Evolutionary conservation across 495 filamentous ascomycete species (phyloP).

Genomic region (Xylaria telfairii): DNA sequence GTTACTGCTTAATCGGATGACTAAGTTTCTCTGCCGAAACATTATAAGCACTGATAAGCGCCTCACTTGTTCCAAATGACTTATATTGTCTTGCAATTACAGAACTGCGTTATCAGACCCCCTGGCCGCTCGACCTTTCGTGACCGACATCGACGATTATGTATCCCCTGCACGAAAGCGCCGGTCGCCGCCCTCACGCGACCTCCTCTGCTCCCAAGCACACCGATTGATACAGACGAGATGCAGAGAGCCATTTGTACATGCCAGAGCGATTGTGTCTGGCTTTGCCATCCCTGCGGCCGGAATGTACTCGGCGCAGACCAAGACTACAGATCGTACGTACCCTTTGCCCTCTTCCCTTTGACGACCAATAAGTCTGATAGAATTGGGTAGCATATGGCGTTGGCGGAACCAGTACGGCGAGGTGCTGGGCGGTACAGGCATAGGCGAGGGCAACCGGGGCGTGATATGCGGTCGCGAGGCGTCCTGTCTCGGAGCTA

Average conservation of each 20-base stretch:
- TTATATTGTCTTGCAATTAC: not conserved
- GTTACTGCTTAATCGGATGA: not conserved
- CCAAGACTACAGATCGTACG: slow-evolving; percentile 67
- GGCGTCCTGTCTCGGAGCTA: slow-evolving; percentile 68
- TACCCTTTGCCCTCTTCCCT: not conserved
- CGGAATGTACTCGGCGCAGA: slow-evolving; percentile 70
- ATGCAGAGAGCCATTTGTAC: slow-evolving; percentile 69
- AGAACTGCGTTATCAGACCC: slow-evolving; percentile 88
- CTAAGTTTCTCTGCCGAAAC: not conserved
- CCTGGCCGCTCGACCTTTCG: slow-evolving; percentile 65
- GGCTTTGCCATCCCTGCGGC: slow-evolving; percentile 84
- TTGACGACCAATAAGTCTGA: not conserved
- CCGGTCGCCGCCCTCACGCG: slow-evolving; percentile 59
- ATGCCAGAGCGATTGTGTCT: slow-evolving; percentile 67
- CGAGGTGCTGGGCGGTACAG: slow-evolving; percentile 78
- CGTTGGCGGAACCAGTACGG: slow-evolving; percentile 87
- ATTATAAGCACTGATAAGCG: not conserved
- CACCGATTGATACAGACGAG: slow-evolving; percentile 44
- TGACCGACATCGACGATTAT: slow-evolving; percentile 79
- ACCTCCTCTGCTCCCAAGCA: slow-evolving; percentile 36
- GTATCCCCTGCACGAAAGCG: slow-evolving; percentile 70
- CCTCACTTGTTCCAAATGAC: not conserved
- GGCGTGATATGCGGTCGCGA: slow-evolving; percentile 84
- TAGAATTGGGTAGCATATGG: slow-evolving; percentile 66
- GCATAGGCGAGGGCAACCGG: slow-evolving; percentile 85